A percentile compares a stretch with the other conserved stretches of the same genome.
These are phyloP conservation scores for Acacia confusa DNA, from an alignment of 306 rosid species.

Conservation along the genomic window DNA sequence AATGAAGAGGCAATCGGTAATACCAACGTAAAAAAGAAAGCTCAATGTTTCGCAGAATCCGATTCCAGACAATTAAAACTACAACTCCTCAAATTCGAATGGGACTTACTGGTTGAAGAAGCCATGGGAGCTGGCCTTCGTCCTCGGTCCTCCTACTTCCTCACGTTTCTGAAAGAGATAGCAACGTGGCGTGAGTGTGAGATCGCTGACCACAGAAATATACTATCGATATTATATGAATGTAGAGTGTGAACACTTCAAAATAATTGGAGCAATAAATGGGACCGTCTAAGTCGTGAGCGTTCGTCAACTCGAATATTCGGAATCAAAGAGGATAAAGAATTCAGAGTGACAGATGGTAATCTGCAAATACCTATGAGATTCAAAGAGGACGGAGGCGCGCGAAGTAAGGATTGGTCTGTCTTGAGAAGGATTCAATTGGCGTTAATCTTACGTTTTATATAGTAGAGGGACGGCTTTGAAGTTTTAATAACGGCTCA, in stretches of 20 bases:
- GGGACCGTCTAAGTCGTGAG: background rate
- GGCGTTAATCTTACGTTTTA: background rate
- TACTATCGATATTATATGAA: background rate
- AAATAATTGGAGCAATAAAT: background rate
- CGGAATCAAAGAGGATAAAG: background rate
- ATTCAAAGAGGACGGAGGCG: background rate
- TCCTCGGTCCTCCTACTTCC: background rate
- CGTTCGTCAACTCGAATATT: background rate
- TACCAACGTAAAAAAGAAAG: background rate
- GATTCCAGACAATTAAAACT: background rate
- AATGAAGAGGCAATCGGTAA: background rate
- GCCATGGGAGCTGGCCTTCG: background rate
- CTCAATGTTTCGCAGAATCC: background rate
- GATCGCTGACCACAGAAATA: background rate
- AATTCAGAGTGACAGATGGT: background rate
- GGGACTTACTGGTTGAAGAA: constrained; percentile 2
- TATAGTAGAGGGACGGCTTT: background rate
- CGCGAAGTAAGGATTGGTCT: background rate
- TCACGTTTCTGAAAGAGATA: background rate
- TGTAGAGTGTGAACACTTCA: background rate
- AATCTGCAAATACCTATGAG: background rate
- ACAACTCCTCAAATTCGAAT: background rate
- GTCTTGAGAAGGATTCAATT: background rate
- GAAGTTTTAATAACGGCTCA: too few relatives aligned
- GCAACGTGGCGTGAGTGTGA: background rate